These are phyloP conservation scores for Helicostylum pulchrum DNA, from an alignment of 192 early-diverging fungal species.

Conservation along the genomic window DNA sequence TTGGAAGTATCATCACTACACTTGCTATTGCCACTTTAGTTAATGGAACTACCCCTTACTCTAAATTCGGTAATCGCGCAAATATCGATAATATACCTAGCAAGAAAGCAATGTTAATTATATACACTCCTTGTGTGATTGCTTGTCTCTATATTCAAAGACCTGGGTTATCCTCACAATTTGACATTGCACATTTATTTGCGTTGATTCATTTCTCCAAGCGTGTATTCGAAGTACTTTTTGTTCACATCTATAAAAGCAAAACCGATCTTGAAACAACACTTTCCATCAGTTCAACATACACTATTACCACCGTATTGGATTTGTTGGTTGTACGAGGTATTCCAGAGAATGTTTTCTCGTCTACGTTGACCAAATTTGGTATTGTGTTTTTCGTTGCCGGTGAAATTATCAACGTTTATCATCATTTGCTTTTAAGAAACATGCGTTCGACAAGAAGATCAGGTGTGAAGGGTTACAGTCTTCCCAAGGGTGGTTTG, in stretches of 20 bases:
- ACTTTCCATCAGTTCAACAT: neutral
- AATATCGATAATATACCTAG: neutral
- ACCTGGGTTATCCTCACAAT: neutral
- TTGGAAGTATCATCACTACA: neutral
- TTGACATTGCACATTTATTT: neutral
- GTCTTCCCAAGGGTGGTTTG: conserved; percentile 6
- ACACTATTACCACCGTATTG: conserved; percentile 3
- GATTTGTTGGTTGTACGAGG: neutral
- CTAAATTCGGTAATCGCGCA: conserved; percentile 1
- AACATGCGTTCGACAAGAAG: neutral
- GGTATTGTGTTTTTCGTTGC: conserved; percentile 3
- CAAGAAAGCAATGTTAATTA: neutral
- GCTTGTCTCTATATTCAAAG: neutral
- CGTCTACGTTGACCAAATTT: neutral
- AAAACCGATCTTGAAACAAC: conserved; percentile 7
- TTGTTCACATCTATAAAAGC: conserved; percentile 13
- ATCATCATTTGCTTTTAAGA: conserved; percentile 14
- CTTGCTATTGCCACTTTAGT: neutral
- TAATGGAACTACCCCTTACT: conserved; percentile 1
- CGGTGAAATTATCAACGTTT: neutral
- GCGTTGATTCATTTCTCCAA: conserved; percentile 7
- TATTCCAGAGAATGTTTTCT: neutral
- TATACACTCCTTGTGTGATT: conserved; percentile 6
- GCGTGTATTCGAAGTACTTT: conserved; percentile 3
- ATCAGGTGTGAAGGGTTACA: neutral